phyloP scores from a whole-genome alignment of 257 asterid species.

The Solanum virginianum region DNA sequence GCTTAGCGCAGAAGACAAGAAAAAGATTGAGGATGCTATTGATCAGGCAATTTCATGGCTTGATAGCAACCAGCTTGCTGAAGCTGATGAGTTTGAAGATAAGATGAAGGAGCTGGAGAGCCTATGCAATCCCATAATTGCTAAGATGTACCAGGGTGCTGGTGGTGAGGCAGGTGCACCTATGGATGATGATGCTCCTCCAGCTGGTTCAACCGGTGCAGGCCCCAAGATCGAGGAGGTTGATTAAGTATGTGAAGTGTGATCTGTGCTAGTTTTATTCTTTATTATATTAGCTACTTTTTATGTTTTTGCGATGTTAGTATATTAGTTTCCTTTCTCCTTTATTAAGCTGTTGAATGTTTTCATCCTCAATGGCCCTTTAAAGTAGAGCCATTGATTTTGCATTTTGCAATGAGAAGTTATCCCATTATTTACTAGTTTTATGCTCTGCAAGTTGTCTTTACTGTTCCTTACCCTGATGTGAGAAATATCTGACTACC shows the following conservation, averaged over 20 bases:
- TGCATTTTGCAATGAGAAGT: background rate
- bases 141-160: conserved; percentile 5
- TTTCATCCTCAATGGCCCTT: background rate
- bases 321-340: background rate
- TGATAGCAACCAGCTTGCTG: conserved; percentile 23
- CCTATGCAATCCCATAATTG: conserved; percentile 6
- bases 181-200: conserved; percentile 14
- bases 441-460: background rate
- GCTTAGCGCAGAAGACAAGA: conserved; percentile 14
- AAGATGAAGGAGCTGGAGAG: conserved; percentile 25
- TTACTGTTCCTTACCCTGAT: background rate
- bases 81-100: conserved; percentile 27
- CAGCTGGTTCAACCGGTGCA: conserved; percentile 12
- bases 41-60: conserved; percentile 18
- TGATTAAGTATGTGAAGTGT: conserved; percentile 3
- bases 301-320: background rate
- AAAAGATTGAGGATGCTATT: conserved; percentile 22
- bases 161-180: conserved; percentile 10
- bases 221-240: conserved; percentile 37
- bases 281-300: background rate
- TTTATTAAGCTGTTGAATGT: background rate
- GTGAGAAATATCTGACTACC: background rate
- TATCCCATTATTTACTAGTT: too few species aligned
- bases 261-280: background rate
- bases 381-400: background rate